Conservation (phyloP, 2,329 filamentous ascomycete genomes). For the Colletotrichum eleusines region DNA sequence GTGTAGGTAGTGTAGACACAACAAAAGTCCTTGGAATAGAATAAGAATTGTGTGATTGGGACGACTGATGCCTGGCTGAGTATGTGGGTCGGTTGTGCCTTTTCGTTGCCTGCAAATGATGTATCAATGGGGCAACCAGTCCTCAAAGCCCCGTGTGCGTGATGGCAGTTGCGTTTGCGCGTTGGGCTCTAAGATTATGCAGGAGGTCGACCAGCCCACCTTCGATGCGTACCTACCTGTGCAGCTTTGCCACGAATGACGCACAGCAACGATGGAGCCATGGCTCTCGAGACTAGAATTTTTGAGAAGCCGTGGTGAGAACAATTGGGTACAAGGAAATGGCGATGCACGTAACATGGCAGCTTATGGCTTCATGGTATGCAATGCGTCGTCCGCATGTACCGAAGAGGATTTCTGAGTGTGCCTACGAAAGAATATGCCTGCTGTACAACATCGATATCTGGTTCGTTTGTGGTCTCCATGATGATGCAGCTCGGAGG, state of each 20-base stretch:
- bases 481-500: constrained; percentile 20
- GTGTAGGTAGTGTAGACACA: background rate
- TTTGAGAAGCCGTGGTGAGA: background rate
- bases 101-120: background rate
- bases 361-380: background rate
- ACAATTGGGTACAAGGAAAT: background rate
- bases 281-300: background rate
- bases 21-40: background rate
- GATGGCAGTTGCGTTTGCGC: constrained; percentile 18
- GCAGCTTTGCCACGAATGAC: constrained; percentile 31
- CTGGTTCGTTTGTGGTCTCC: background rate
- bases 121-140: background rate
- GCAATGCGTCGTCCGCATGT: background rate
- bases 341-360: background rate
- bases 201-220: constrained; percentile 31
- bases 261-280: constrained; percentile 3
- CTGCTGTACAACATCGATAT: too few relatives aligned
- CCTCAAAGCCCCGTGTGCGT: background rate
- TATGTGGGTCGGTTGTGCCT: background rate
- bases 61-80: background rate
- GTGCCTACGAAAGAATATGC: background rate
- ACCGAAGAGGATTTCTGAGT: background rate
- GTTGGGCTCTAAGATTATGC: constrained; percentile 16
- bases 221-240: constrained; percentile 17
- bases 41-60: background rate